phyloP scores from a whole-genome alignment of 192 early-diverging fungal species.

The Coemansia umbellata region DNA sequence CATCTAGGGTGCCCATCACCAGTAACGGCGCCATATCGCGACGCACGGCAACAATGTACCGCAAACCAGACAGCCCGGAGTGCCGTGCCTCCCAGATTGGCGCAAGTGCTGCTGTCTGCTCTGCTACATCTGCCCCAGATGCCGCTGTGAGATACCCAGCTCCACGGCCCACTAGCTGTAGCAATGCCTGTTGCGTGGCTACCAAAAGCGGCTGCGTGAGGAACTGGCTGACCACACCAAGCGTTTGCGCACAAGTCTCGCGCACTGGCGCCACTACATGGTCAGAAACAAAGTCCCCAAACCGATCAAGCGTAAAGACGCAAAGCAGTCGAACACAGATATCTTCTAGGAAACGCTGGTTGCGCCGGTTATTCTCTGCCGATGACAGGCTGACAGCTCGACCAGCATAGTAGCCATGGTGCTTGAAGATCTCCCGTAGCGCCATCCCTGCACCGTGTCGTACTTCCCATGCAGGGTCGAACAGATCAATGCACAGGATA shows the following conservation, averaged over 20 bases:
- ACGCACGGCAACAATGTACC: slow-evolving; percentile 91
- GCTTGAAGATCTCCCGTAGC: slow-evolving; percentile 81
- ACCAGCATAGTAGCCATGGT: slow-evolving; percentile 80
- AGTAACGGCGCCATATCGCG: slow-evolving; percentile 77
- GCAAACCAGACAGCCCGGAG: slow-evolving; percentile 86
- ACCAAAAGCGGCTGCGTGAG: slow-evolving; percentile 55
- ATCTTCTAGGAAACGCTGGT: slow-evolving; percentile 85
- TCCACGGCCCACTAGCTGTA: slow-evolving; percentile 54
- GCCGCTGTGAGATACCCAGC: neutral
- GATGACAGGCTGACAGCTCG: slow-evolving; percentile 53
- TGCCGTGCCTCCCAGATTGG: slow-evolving; percentile 89
- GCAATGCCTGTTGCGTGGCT: slow-evolving; percentile 54
- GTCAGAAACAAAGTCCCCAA: slow-evolving; percentile 95
- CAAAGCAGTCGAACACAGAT: slow-evolving; percentile 84
- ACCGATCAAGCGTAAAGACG: slow-evolving; percentile 92
- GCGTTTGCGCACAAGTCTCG: slow-evolving; percentile 85
- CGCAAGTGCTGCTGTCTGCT: neutral
- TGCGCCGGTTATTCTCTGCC: slow-evolving; percentile 59
- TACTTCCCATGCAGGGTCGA: slow-evolving; percentile 81
- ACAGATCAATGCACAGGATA: slow-evolving; percentile 67
- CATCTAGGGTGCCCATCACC: slow-evolving; percentile 68
- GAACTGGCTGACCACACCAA: slow-evolving; percentile 69
- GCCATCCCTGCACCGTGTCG: slow-evolving; percentile 97
- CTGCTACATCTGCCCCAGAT: neutral
- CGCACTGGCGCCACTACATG: slow-evolving; percentile 93